Conservation (phyloP, 2,329 filamentous ascomycete species). For the Arthroderma sp. region DNA sequence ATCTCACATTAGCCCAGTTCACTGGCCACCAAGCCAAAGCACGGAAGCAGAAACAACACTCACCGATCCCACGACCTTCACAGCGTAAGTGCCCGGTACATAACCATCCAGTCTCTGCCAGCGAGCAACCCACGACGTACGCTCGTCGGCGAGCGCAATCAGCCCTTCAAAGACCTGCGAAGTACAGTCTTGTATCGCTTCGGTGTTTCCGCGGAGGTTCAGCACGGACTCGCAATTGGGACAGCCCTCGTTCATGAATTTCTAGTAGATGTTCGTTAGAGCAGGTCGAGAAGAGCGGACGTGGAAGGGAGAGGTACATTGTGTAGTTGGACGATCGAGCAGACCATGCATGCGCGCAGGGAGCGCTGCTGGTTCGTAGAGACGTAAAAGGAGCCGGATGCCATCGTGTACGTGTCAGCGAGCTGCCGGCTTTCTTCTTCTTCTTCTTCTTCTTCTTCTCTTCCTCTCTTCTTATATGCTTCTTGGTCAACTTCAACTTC, state of each 20-base stretch:
- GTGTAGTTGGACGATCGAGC: conserved; percentile 80
- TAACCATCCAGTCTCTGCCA: conserved; percentile 89
- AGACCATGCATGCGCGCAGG: conserved; percentile 96
- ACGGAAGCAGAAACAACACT: conserved; percentile 19
- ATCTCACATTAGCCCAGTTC: conserved; percentile 2
- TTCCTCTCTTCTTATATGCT: not conserved
- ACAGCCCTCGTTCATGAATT: conserved; percentile 77
- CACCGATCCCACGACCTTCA: conserved; percentile 77
- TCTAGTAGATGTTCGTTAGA: conserved; percentile 37
- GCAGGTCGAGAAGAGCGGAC: conserved; percentile 13
- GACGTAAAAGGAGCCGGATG: conserved; percentile 46
- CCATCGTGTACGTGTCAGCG: not conserved
- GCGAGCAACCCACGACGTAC: conserved; percentile 83
- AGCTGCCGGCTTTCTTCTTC: no score
- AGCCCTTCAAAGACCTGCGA: conserved; percentile 92
- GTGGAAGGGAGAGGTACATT: conserved; percentile 38
- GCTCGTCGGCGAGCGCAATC: conserved; percentile 73
- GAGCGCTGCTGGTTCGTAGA: conserved; percentile 66
- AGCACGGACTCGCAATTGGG: conserved; percentile 95
- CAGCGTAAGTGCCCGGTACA: conserved; percentile 79
- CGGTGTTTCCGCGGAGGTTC: conserved; percentile 63
- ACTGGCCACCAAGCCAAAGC: not conserved
- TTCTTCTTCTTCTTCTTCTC: not conserved
- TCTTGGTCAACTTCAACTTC: not conserved
- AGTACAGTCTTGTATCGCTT: conserved; percentile 83